phyloP scores from a whole-genome alignment of 2,329 filamentous ascomycete genomes.

The Elsinoe arachidis region DNA sequence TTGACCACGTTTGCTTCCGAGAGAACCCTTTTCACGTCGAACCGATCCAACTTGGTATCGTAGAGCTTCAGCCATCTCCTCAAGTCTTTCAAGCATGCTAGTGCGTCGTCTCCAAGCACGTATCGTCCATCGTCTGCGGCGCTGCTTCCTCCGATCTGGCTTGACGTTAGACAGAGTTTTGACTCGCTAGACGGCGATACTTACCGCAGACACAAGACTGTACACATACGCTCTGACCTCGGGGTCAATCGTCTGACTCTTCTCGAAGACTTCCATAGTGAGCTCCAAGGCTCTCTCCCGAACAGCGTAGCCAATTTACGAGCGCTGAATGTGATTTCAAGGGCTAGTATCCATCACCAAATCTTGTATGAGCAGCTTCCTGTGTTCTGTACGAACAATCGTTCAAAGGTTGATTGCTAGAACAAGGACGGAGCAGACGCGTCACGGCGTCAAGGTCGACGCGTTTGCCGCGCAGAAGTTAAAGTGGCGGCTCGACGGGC shows the following conservation, averaged over 20 bases:
- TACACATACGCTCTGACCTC: slow-evolving; percentile 90
- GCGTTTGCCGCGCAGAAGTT: too few relatives aligned
- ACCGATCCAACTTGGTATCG: slow-evolving; percentile 84
- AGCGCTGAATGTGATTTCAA: too few relatives aligned
- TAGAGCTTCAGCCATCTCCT: slow-evolving; percentile 93
- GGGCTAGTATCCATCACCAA: too few relatives aligned
- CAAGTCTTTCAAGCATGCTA: slow-evolving; percentile 84
- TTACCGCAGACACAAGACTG: slow-evolving; percentile 84
- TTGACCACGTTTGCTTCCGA: slow-evolving; percentile 87
- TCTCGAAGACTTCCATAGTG: slow-evolving; percentile 25
- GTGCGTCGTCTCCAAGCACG: slow-evolving; percentile 82
- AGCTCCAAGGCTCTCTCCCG: neutral
- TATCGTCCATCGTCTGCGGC: slow-evolving; percentile 74
- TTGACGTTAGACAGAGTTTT: neutral
- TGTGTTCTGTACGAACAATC: too few relatives aligned
- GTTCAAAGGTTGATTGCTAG: too few relatives aligned
- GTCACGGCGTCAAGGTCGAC: too few relatives aligned
- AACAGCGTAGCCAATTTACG: neutral
- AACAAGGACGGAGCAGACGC: too few relatives aligned
- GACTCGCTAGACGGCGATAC: slow-evolving; percentile 22
- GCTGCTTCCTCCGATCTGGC: slow-evolving; percentile 74
- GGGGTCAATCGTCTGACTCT: slow-evolving; percentile 57
- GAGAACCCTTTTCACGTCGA: slow-evolving; percentile 89
- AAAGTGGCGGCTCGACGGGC: too few relatives aligned
- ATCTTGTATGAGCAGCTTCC: too few relatives aligned